A percentile compares a stretch with the other conserved stretches of the same genome.
Evolutionary conservation across 805 yeast genomes (phyloP).

Genomic region (Candida methanosorbosa): DNA sequence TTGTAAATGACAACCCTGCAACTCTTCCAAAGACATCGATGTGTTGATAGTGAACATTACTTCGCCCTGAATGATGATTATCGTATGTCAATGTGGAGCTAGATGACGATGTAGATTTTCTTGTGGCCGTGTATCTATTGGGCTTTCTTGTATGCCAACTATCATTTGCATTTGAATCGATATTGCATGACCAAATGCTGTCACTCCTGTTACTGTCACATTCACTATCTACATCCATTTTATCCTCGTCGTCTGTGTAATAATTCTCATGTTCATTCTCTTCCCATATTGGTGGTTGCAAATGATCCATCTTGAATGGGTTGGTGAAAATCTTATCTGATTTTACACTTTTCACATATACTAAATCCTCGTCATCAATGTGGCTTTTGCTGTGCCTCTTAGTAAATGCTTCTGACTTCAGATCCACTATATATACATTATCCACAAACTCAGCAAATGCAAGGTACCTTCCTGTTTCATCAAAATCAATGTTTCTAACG

Average conservation of each 20-base stretch:
- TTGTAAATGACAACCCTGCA: conserved; percentile 43
- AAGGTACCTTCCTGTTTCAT: conserved; percentile 33
- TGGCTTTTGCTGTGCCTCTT: not conserved
- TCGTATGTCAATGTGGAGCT: too few relatives aligned
- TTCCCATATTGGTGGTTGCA: too few relatives aligned
- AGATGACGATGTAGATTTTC: too few relatives aligned
- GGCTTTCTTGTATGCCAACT: too few relatives aligned
- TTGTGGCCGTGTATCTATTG: too few relatives aligned
- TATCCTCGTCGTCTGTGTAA: too few relatives aligned
- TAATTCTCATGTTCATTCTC: too few relatives aligned
- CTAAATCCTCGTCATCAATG: too few relatives aligned
- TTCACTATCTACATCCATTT: too few relatives aligned
- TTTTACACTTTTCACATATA: too few relatives aligned
- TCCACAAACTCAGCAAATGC: conserved; percentile 55
- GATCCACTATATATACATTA: conserved; percentile 41
- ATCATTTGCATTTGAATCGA: not conserved
- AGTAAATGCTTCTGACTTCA: conserved; percentile 6
- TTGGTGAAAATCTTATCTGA: too few relatives aligned
- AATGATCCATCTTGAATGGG: too few relatives aligned
- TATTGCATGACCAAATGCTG: not conserved
- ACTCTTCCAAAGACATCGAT: conserved; percentile 51
- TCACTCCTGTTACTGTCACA: not conserved
- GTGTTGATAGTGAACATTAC: conserved; percentile 25
- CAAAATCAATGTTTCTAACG: conserved; percentile 44
- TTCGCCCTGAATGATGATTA: not conserved